Conservation (phyloP, 2,329 filamentous ascomycete species). For the Cytospora piceicola region DNA sequence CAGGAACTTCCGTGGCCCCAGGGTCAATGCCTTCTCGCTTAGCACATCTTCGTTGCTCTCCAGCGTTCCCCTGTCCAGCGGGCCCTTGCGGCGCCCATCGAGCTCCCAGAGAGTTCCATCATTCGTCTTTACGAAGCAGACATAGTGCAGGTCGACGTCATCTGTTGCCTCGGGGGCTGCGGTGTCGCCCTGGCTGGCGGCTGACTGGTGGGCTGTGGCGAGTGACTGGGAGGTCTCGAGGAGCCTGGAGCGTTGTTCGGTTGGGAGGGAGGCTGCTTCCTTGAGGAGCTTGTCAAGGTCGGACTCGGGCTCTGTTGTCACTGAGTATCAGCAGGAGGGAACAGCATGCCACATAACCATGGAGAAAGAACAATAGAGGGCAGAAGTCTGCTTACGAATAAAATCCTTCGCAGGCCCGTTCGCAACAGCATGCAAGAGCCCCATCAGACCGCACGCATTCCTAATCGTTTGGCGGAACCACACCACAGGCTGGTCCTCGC, state of each 20-base stretch:
- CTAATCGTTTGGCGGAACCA: constrained; percentile 97
- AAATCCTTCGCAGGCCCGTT: constrained; percentile 73
- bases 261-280: constrained; percentile 71
- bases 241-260: constrained; percentile 68
- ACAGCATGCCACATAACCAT: neutral
- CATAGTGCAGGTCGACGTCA: constrained; percentile 91
- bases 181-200: constrained; percentile 79
- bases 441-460: constrained; percentile 92
- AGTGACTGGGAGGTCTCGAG: constrained; percentile 78
- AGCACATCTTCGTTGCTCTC: constrained; percentile 69
- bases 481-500: constrained; percentile 73
- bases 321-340: neutral
- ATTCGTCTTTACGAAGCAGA: constrained; percentile 82
- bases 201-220: constrained; percentile 76
- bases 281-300: constrained; percentile 68
- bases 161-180: constrained; percentile 76
- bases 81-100: constrained; percentile 62
- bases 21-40: constrained; percentile 72
- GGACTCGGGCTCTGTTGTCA: constrained; percentile 50
- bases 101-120: constrained; percentile 68
- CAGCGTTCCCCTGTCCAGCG: constrained; percentile 59
- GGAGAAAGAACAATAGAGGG: neutral
- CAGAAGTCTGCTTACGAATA: constrained; percentile 51
- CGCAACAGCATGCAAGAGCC: constrained; percentile 76
- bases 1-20: constrained; percentile 66